These are phyloP conservation scores for Debaryomyces subglobosus DNA, from an alignment of 1,139 yeast genomes.

Conservation along the genomic window DNA sequence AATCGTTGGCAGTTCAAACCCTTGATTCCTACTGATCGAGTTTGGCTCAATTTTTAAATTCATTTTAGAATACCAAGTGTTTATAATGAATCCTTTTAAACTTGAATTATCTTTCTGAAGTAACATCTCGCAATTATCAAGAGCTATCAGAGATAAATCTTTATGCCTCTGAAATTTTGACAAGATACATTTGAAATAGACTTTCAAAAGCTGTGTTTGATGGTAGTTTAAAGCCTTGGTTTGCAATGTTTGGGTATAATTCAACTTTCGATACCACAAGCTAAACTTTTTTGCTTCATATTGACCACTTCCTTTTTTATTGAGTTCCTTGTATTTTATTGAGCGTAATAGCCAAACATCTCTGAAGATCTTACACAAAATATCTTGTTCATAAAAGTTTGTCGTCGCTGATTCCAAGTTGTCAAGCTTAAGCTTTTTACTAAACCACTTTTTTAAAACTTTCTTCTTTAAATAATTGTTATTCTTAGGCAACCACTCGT, in stretches of 20 bases:
- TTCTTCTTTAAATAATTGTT: constrained; percentile 2
- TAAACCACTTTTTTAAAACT: constrained; percentile 20
- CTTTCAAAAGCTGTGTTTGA: not conserved
- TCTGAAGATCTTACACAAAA: constrained; percentile 2
- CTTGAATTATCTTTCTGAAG: not conserved
- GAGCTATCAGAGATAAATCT: not conserved
- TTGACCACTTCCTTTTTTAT: not conserved
- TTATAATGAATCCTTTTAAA: constrained; percentile 8
- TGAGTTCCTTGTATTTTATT: not conserved
- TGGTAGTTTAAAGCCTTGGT: not conserved
- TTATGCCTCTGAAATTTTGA: not conserved
- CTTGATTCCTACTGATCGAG: not conserved
- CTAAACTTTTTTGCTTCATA: not conserved
- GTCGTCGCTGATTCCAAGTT: constrained; percentile 18
- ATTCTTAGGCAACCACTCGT: constrained; percentile 8
- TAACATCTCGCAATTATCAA: not conserved
- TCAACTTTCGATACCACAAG: not conserved
- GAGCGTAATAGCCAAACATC: constrained; percentile 2
- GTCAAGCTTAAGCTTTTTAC: constrained; percentile 12
- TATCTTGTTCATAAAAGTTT: constrained; percentile 7
- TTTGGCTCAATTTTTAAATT: constrained; percentile 8
- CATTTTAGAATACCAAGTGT: constrained; percentile 15
- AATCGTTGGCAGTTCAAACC: not conserved
- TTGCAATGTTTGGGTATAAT: not conserved
- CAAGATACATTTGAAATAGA: not conserved